A percentile compares a stretch with the other conserved stretches of the same genome.
Conservation (phyloP, 2,329 filamentous ascomycete species). For the Monosporascus sp. region DNA sequence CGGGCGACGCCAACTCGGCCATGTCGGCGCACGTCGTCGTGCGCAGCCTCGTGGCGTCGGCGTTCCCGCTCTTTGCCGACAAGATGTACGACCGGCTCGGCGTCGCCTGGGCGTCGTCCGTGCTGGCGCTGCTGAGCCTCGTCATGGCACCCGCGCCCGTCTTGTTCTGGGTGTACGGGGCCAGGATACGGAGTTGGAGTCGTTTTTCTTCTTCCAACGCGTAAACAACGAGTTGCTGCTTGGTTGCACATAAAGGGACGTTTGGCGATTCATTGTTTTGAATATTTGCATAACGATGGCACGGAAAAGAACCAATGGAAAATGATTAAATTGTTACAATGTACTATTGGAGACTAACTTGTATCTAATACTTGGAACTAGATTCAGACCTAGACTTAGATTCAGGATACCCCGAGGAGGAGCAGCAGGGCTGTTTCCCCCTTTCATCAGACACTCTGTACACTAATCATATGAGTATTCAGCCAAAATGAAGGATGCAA, state of each 20-base stretch:
- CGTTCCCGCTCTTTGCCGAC: conserved; percentile 15
- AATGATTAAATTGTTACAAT: too few relatives aligned
- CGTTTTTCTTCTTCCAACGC: conserved; percentile 1
- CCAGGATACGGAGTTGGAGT: conserved; percentile 10
- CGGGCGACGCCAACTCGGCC: conserved; percentile 12
- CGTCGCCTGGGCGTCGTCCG: conserved; percentile 14
- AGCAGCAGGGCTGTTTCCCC: too few relatives aligned
- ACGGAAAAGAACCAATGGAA: too few relatives aligned
- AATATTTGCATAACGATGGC: too few relatives aligned
- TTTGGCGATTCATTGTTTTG: too few relatives aligned
- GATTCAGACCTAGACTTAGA: too few relatives aligned
- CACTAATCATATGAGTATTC: too few relatives aligned
- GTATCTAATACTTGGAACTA: too few relatives aligned
- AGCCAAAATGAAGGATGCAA: not conserved
- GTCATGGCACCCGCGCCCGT: conserved; percentile 8
- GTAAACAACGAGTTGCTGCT: not conserved
- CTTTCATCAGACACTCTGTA: too few relatives aligned
- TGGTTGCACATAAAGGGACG: not conserved
- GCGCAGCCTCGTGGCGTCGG: conserved; percentile 11
- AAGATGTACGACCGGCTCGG: conserved; percentile 13
- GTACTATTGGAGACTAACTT: too few relatives aligned
- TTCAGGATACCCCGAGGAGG: too few relatives aligned
- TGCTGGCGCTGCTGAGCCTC: conserved; percentile 12
- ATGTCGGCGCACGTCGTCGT: conserved; percentile 16
- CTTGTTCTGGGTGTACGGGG: conserved; percentile 8